These are phyloP conservation scores for Neofusicoccum sp. DNA, from an alignment of 2,329 filamentous ascomycete genomes.

Conservation along the genomic window DNA sequence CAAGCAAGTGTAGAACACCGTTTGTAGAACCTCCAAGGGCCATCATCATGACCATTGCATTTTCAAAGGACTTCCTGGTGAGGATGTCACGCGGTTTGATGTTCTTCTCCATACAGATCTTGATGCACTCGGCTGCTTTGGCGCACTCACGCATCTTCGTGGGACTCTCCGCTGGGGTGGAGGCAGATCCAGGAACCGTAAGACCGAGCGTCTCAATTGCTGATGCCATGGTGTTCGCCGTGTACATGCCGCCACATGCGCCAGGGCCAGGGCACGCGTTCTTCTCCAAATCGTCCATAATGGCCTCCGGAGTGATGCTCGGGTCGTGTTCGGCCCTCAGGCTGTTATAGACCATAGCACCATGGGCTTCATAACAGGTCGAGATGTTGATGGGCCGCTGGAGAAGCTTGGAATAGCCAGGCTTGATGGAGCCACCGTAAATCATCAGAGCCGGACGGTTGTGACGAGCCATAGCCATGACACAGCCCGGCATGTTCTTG, in stretches of 20 bases:
- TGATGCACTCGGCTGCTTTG: constrained; percentile 77
- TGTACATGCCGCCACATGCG: constrained; percentile 92
- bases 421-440: constrained; percentile 88
- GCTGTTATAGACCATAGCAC: constrained; percentile 77
- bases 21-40: constrained; percentile 89
- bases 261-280: constrained; percentile 78
- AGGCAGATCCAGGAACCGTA: constrained; percentile 79
- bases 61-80: constrained; percentile 80
- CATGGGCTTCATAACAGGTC: constrained; percentile 84
- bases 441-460: constrained; percentile 95
- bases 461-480: constrained; percentile 88
- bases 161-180: constrained; percentile 77
- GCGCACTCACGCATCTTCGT: constrained; percentile 87
- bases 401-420: constrained; percentile 78
- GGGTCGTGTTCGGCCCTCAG: constrained; percentile 70
- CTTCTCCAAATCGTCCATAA: constrained; percentile 79
- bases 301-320: constrained; percentile 71
- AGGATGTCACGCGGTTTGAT: constrained; percentile 80
- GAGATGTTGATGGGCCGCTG: constrained; percentile 83
- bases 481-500: constrained; percentile 95
- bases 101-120: constrained; percentile 76
- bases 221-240: constrained; percentile 90
- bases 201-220: constrained; percentile 89
- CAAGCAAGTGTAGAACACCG: constrained; percentile 83
- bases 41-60: constrained; percentile 89